phyloP scores from a whole-genome alignment of 106 monocot genomes.

The Dendrobium nobile region DNA sequence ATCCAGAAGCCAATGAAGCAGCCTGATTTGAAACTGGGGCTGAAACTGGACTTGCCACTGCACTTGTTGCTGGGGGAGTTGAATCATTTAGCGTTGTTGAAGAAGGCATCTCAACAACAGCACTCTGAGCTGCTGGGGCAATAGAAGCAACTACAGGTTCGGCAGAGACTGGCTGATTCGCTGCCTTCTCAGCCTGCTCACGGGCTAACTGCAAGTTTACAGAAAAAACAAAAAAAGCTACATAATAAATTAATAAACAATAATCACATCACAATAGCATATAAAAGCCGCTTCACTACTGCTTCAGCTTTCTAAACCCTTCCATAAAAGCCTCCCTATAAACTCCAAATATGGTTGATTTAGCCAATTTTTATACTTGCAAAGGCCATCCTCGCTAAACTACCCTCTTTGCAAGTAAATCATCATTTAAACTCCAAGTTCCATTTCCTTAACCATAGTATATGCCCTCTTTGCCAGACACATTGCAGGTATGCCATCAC shows the following conservation, averaged over 20 bases:
- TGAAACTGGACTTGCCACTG: constrained; percentile 19
- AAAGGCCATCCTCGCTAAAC: background rate
- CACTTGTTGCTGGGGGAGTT: constrained; percentile 9
- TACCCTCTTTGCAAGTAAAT: background rate
- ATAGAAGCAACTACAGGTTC: constrained; percentile 26
- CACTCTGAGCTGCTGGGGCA: constrained; percentile 10
- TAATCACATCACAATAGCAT: background rate
- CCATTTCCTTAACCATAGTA: background rate
- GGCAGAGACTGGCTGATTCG: constrained; percentile 19
- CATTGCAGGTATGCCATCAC: background rate
- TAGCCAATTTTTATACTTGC: background rate
- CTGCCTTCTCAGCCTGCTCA: constrained; percentile 72
- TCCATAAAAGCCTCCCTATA: background rate
- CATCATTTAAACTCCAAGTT: background rate
- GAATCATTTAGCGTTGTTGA: background rate
- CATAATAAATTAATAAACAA: constrained; percentile 4
- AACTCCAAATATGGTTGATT: background rate
- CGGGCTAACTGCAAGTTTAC: constrained; percentile 76
- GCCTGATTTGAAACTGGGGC: constrained; percentile 18
- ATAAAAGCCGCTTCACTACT: background rate
- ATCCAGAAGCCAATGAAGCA: constrained; percentile 16
- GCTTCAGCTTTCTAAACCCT: background rate
- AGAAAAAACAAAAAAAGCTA: background rate
- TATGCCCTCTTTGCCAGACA: background rate
- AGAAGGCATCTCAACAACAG: constrained; percentile 20